Percentiles rank a stretch among this genome's conserved stretches.
These are phyloP conservation scores for Ailanthus altissimus DNA, from an alignment of 345 rosid genomes.

Conservation along the genomic window DNA sequence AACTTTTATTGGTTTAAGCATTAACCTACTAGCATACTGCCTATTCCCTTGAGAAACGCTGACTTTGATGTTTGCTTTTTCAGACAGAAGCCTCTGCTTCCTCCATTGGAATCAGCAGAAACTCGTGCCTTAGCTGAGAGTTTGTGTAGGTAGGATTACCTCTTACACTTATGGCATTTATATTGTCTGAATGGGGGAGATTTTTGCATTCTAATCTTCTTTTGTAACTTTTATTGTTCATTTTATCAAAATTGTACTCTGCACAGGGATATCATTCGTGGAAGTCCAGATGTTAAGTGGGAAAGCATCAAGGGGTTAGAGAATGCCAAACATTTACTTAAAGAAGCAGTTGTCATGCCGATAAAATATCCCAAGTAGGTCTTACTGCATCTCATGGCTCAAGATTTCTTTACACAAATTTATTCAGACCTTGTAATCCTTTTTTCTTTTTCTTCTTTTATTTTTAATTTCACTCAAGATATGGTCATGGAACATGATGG, in stretches of 20 bases:
- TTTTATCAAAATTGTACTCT: not conserved
- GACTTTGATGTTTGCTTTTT: slow-evolving; percentile 22
- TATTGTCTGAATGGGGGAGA: not conserved
- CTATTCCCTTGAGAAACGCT: slow-evolving; percentile 12
- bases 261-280: slow-evolving; percentile 88
- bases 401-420: not conserved
- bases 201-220: not conserved
- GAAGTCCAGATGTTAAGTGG: slow-evolving; percentile 93
- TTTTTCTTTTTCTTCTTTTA: too few species aligned
- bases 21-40: not conserved
- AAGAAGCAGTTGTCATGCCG: slow-evolving; percentile 99
- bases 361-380: slow-evolving; percentile 96
- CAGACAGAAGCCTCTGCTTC: slow-evolving; percentile 86
- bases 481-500: not conserved
- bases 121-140: slow-evolving; percentile 83
- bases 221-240: not conserved
- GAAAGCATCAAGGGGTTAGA: slow-evolving; percentile 91
- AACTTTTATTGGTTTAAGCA: not conserved
- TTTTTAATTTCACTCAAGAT: not conserved
- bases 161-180: slow-evolving; percentile 7
- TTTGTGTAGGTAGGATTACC: slow-evolving; percentile 60
- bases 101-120: slow-evolving; percentile 87
- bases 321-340: slow-evolving; percentile 82
- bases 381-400: slow-evolving; percentile 3
- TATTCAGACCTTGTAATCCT: not conserved